Evolutionary conservation across 768 basidiomycete species (phyloP).

Genomic region (Psilocybe tampanensis): DNA sequence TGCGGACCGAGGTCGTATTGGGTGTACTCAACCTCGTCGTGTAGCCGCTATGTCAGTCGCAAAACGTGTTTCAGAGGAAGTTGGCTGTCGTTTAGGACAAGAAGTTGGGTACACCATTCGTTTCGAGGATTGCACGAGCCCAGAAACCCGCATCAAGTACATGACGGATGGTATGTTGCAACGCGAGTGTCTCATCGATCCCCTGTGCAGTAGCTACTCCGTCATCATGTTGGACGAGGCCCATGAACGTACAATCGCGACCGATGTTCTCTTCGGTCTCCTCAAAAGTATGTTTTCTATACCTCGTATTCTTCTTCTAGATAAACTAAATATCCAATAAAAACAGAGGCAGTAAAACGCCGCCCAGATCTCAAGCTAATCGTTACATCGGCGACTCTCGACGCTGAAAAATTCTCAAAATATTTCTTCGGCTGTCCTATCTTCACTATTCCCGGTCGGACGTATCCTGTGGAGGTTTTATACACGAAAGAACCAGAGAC

Average conservation of each 20-base stretch:
- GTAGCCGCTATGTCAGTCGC: conserved; percentile 99
- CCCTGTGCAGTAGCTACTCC: conserved; percentile 89
- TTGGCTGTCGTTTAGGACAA: conserved; percentile 94
- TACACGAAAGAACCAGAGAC: conserved; percentile 98
- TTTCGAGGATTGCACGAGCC: conserved; percentile 98
- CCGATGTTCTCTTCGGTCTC: conserved; percentile 95
- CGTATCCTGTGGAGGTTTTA: conserved; percentile 97
- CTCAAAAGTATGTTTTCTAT: conserved; percentile 70
- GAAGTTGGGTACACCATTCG: conserved; percentile 99
- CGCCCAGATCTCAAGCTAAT: conserved; percentile 97
- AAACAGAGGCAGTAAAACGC: conserved; percentile 89
- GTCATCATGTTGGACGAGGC: conserved; percentile 99
- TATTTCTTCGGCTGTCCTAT: conserved; percentile 99
- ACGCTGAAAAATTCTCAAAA: conserved; percentile 98
- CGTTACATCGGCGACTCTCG: conserved; percentile 98
- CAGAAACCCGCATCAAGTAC: conserved; percentile 99
- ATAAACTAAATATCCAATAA: conserved; percentile 8
- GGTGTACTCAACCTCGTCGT: conserved; percentile 98
- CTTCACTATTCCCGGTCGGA: conserved; percentile 99
- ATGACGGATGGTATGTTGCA: conserved; percentile 99
- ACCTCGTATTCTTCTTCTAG: conserved; percentile 4
- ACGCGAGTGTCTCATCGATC: conserved; percentile 95
- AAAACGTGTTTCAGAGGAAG: conserved; percentile 97
- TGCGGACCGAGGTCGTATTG: conserved; percentile 88
- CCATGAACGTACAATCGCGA: conserved; percentile 98